Evolutionary conservation across 306 rosid species (phyloP), one percentile per base, ranked within the genome.

Genomic region (Lathyrus aphaca): DNA sequence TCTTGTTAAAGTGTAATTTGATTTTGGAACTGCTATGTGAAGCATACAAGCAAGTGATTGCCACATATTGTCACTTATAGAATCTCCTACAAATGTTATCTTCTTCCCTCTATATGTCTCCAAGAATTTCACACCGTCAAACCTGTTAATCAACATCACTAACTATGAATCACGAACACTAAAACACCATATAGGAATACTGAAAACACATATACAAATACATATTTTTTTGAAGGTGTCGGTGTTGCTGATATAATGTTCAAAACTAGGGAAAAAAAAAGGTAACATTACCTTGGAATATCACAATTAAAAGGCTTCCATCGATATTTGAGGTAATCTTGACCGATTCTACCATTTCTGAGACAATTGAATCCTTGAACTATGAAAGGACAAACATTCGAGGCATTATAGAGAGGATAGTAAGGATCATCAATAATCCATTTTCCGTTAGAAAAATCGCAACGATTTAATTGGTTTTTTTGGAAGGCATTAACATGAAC

Each of bases 51-150:
- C 56, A 1, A 88, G 83, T 72, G 97, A 91, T 16, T 88, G 95
- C 95, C 95, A 91, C 87, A 84, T 84, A 69, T 91, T 91, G 53
- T 84, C 78, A 55, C 95, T 88, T 21, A 88, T 70, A n/a, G 92
- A 91, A 39, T 91, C 97, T n/a, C 97, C 97, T 25, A 91, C 89
- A 38, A 91, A 77, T 86, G 85, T 68, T 14, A 91, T 84, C 50
- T 80, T 88, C 70, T 86, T 88, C 29, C 89, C 90, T 74, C 77
- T 81, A 61, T 77, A 38, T 72, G 79, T 88, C 79, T 86, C 80
- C 77, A 91, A 74, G 65, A 91, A 81, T 56, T 80, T 85, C 67
- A 12, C 3, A 15, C 96, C 95, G 25, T 88, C 72, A 61, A 88
- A 86, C 75, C 96, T 91, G 77, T 46, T 30, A 46, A 71, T 58